phyloP scores from a whole-genome alignment of 164 flowering plant genomes.

The Piper longum region DNA sequence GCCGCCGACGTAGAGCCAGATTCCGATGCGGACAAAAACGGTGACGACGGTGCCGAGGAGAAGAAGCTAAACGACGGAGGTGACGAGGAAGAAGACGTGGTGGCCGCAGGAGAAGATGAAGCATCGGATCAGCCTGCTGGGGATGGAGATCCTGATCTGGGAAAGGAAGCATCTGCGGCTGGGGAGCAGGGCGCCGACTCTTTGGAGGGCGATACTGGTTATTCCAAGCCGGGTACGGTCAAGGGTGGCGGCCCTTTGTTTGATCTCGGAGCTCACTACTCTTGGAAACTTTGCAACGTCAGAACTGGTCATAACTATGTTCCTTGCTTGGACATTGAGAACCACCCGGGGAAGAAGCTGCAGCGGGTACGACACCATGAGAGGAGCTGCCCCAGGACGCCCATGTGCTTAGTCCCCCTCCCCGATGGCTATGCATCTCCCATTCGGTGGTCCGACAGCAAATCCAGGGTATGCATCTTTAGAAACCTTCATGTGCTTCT shows the following conservation, averaged over 20 bases:
- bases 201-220: constrained; percentile 21
- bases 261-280: constrained; percentile 49
- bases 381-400: constrained; percentile 69
- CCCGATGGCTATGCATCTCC: constrained; percentile 56
- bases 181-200: constrained; percentile 21
- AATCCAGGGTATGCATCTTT: constrained; percentile 39
- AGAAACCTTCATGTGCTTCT: not conserved
- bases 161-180: constrained; percentile 29
- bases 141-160: constrained; percentile 20
- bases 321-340: constrained; percentile 79
- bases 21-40: constrained; percentile 12
- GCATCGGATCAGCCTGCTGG: constrained; percentile 1
- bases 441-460: constrained; percentile 83
- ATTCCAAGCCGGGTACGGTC: constrained; percentile 8
- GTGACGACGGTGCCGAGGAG: constrained; percentile 11
- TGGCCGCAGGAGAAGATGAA: not conserved
- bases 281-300: constrained; percentile 69
- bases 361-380: constrained; percentile 68
- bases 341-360: constrained; percentile 21
- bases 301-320: constrained; percentile 81
- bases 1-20: constrained; percentile 8
- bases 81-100: constrained; percentile 21
- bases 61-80: constrained; percentile 27
- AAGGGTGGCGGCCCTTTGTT: constrained; percentile 58
- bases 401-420: constrained; percentile 78